Evolutionary conservation across 441 rosid species (phyloP).

Genomic region (Biscutella laevigata): DNA sequence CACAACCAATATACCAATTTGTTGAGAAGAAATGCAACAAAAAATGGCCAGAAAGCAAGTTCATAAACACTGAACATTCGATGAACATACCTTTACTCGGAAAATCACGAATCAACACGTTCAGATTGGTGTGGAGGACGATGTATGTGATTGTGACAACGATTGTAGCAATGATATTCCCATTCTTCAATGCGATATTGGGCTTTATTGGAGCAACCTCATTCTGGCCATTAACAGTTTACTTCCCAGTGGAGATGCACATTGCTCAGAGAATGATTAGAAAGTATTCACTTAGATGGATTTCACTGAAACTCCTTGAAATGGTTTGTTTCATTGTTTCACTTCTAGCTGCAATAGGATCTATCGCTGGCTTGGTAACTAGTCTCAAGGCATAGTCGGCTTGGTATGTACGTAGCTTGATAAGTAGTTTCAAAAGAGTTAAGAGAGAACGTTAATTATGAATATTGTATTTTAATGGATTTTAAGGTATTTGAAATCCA

Average conservation of each 20-base stretch:
- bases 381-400: slow-evolving; percentile 23
- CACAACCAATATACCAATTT: slow-evolving; percentile 38
- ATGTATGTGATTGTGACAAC: slow-evolving; percentile 32
- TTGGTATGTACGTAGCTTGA: too few species aligned
- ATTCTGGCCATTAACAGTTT: too few species aligned
- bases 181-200: slow-evolving; percentile 45
- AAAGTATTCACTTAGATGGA: slow-evolving; percentile 27
- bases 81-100: slow-evolving; percentile 29
- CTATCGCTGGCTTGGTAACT: slow-evolving; percentile 26
- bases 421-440: too few species aligned
- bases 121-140: slow-evolving; percentile 49
- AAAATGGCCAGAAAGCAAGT: slow-evolving; percentile 34
- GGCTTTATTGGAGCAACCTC: slow-evolving; percentile 39
- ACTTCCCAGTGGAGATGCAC: slow-evolving; percentile 42
- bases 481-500: too few species aligned
- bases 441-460: too few species aligned
- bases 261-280: slow-evolving; percentile 22
- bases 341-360: slow-evolving; percentile 29
- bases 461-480: too few species aligned
- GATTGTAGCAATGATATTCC: slow-evolving; percentile 39
- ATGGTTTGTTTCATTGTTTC: slow-evolving; percentile 30
- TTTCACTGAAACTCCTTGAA: slow-evolving; percentile 24
- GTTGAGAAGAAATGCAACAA: slow-evolving; percentile 34
- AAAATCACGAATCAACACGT: slow-evolving; percentile 27
- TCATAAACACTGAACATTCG: slow-evolving; percentile 27